These are phyloP conservation scores for Bruguiera gymnorhiza DNA, from an alignment of 345 rosid species.

Conservation along the genomic window DNA sequence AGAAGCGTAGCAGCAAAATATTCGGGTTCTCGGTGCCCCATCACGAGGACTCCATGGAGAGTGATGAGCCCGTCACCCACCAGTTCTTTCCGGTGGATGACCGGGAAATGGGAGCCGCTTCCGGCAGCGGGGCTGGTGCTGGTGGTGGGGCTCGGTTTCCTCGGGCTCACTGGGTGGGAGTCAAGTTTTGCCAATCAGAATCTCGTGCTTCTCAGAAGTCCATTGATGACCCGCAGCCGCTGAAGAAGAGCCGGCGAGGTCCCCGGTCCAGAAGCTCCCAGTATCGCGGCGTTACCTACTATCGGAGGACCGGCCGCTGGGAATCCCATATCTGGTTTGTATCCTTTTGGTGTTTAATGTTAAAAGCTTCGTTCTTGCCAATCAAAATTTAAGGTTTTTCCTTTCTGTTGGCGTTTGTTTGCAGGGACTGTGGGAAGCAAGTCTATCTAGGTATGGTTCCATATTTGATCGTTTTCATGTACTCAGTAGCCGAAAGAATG, in stretches of 20 bases:
- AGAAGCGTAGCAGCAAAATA: slow-evolving; percentile 44
- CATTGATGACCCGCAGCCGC: slow-evolving; percentile 51
- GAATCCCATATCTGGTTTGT: slow-evolving; percentile 95
- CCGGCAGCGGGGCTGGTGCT: slow-evolving; percentile 18
- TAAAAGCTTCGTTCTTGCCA: background rate
- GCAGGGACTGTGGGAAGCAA: slow-evolving; percentile 99
- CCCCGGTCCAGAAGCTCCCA: slow-evolving; percentile 97
- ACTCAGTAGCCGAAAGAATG: background rate
- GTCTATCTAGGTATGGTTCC: slow-evolving; percentile 80
- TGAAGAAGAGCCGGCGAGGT: slow-evolving; percentile 89
- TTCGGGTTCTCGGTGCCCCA: slow-evolving; percentile 48
- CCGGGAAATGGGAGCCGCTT: slow-evolving; percentile 39
- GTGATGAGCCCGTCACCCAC: slow-evolving; percentile 62
- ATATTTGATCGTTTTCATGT: background rate
- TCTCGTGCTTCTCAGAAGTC: slow-evolving; percentile 36
- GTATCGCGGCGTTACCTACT: slow-evolving; percentile 93
- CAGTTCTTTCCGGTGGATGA: slow-evolving; percentile 73
- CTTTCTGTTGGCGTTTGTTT: slow-evolving; percentile 11
- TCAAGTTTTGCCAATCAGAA: slow-evolving; percentile 63
- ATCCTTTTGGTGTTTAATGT: background rate
- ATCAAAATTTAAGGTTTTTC: slow-evolving; percentile 4
- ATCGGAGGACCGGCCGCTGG: slow-evolving; percentile 98
- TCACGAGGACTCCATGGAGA: slow-evolving; percentile 26
- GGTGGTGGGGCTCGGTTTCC: slow-evolving; percentile 40
- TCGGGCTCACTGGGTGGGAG: slow-evolving; percentile 65